phyloP scores from a whole-genome alignment of 2,329 filamentous ascomycete species.

The Fusarium sp. region DNA sequence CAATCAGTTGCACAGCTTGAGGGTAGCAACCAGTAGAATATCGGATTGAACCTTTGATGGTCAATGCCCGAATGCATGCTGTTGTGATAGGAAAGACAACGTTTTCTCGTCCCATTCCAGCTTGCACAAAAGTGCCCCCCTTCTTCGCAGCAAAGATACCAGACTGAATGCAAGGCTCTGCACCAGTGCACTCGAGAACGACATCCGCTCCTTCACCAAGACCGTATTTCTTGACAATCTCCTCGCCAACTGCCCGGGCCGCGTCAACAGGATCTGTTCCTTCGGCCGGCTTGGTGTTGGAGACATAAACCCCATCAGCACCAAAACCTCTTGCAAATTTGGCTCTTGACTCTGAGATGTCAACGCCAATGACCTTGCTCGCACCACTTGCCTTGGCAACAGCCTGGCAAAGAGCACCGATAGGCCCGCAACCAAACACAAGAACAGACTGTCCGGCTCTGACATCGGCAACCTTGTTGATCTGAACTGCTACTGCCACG shows the following conservation, averaged over 20 bases:
- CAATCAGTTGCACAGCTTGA: conserved; percentile 64
- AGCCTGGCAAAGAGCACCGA: conserved; percentile 62
- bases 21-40: conserved; percentile 67
- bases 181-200: conserved; percentile 65
- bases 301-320: conserved; percentile 60
- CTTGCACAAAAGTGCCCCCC: conserved; percentile 67
- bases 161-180: conserved; percentile 62
- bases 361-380: conserved; percentile 60
- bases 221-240: conserved; percentile 53
- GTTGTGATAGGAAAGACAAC: conserved; percentile 67
- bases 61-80: conserved; percentile 64
- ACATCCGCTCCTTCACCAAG: conserved; percentile 61
- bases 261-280: conserved; percentile 56
- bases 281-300: conserved; percentile 49
- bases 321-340: conserved; percentile 60
- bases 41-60: conserved; percentile 65
- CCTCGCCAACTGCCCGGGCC: conserved; percentile 56
- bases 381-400: conserved; percentile 63
- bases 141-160: conserved; percentile 61
- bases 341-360: conserved; percentile 58
- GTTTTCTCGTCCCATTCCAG: conserved; percentile 66
- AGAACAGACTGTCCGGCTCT: conserved; percentile 59
- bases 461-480: conserved; percentile 59
- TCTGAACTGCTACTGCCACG: conserved; percentile 64
- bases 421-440: conserved; percentile 64